phyloP scores from a whole-genome alignment of 768 basidiomycete genomes.

The Naganishia vaughanmartiniae region DNA sequence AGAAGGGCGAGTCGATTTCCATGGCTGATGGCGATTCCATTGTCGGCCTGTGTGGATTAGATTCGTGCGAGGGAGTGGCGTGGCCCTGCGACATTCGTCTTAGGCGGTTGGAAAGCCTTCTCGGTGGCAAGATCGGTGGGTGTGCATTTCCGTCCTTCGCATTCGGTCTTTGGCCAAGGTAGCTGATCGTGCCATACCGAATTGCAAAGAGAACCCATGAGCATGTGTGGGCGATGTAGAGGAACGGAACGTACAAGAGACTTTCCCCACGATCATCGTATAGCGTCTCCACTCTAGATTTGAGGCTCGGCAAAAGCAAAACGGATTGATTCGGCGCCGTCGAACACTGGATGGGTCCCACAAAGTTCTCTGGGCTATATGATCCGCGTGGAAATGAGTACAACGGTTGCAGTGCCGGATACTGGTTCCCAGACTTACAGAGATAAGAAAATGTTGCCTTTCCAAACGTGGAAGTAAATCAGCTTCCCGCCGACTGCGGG shows the following conservation, averaged over 20 bases:
- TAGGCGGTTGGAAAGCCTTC: conserved; percentile 28
- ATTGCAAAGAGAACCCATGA: background rate
- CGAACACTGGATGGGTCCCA: conserved; percentile 30
- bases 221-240: background rate
- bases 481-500: background rate
- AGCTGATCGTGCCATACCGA: conserved; percentile 2
- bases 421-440: conserved; percentile 5
- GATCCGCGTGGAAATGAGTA: background rate
- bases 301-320: conserved; percentile 23
- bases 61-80: background rate
- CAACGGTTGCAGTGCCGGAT: background rate
- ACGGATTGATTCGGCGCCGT: conserved; percentile 25
- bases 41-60: background rate
- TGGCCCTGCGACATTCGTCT: conserved; percentile 15
- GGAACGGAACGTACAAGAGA: conserved; percentile 8
- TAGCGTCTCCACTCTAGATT: conserved; percentile 18
- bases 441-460: conserved; percentile 27
- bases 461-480: background rate
- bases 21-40: conserved; percentile 26
- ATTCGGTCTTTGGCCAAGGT: conserved; percentile 26
- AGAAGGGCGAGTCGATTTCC: conserved; percentile 25
- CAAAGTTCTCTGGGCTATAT: conserved; percentile 26
- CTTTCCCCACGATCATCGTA: conserved; percentile 27
- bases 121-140: conserved; percentile 21
- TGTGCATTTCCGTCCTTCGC: background rate